These are phyloP conservation scores for Balansia obtecta DNA, from an alignment of 2,329 filamentous ascomycete genomes.

Conservation along the genomic window DNA sequence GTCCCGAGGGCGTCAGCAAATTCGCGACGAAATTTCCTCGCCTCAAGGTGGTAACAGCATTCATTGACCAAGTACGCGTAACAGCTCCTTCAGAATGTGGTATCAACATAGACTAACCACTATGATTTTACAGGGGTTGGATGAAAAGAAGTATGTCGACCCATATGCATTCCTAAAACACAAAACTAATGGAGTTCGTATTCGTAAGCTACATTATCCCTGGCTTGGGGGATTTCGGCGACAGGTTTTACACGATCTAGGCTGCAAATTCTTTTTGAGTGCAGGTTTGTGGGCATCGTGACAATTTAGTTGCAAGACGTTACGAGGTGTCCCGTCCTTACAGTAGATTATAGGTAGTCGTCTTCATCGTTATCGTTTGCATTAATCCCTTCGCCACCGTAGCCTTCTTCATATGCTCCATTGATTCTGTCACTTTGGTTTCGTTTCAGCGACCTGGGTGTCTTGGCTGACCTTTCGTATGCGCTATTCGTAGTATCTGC, in stretches of 20 bases:
- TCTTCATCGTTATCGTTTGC: conserved; percentile 33
- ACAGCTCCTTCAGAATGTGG: conserved; percentile 3
- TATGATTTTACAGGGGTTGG: conserved; percentile 48
- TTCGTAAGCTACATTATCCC: conserved; percentile 76
- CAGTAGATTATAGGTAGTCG: conserved; percentile 32
- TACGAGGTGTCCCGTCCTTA: too few species aligned
- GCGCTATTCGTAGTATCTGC: conserved; percentile 22
- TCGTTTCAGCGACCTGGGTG: conserved; percentile 10
- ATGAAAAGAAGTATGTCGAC: conserved; percentile 77
- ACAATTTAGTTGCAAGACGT: too few species aligned
- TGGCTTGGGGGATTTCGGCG: conserved; percentile 88
- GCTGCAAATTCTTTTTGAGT: not conserved
- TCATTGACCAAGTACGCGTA: conserved; percentile 73
- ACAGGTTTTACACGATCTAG: conserved; percentile 87
- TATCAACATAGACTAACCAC: not conserved
- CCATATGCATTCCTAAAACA: not conserved
- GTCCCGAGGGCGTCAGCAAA: conserved; percentile 78
- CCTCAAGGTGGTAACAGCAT: conserved; percentile 84
- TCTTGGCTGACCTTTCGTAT: conserved; percentile 15
- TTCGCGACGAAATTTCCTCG: conserved; percentile 85
- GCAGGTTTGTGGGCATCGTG: not conserved
- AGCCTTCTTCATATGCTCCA: conserved; percentile 40
- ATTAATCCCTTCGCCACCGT: conserved; percentile 40
- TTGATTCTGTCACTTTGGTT: conserved; percentile 10
- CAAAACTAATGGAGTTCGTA: conserved; percentile 27